phyloP scores from a whole-genome alignment of 2,329 filamentous ascomycete genomes.

The Diaporthe humulicola region DNA sequence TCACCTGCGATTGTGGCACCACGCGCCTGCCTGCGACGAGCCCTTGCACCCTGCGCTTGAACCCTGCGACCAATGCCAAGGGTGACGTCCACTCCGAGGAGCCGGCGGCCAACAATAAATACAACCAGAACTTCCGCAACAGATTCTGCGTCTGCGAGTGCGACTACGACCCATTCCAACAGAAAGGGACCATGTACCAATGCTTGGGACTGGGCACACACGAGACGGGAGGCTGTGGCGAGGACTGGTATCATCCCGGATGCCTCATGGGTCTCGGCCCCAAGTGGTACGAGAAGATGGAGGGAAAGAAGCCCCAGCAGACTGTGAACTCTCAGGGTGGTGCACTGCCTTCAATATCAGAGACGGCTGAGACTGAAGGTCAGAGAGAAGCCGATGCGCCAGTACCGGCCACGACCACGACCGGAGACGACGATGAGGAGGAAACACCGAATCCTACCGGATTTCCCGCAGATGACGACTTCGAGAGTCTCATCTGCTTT shows the following conservation, averaged over 20 bases:
- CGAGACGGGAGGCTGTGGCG: constrained; percentile 89
- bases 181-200: constrained; percentile 99
- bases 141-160: constrained; percentile 91
- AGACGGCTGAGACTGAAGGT: constrained; percentile 57
- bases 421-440: constrained; percentile 62
- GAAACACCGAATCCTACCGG: constrained; percentile 82
- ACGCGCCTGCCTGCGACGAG: constrained; percentile 78
- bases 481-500: constrained; percentile 93
- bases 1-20: constrained; percentile 96
- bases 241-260: constrained; percentile 98
- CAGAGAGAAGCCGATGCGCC: constrained; percentile 40
- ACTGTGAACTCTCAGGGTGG: constrained; percentile 48
- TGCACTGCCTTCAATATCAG: constrained; percentile 62
- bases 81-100: constrained; percentile 83
- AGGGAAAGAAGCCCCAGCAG: constrained; percentile 46
- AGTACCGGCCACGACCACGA: constrained; percentile 42
- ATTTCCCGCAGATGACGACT: constrained; percentile 90
- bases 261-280: constrained; percentile 87
- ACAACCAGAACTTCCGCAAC: constrained; percentile 97
- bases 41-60: constrained; percentile 82
- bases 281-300: constrained; percentile 74
- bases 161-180: constrained; percentile 87
- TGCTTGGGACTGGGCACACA: constrained; percentile 86
- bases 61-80: constrained; percentile 80
- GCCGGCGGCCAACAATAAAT: constrained; percentile 81